Base-by-base conservation (phyloP, 2,329 filamentous ascomycete genomes). In the Penicillium occitanis region DNA sequence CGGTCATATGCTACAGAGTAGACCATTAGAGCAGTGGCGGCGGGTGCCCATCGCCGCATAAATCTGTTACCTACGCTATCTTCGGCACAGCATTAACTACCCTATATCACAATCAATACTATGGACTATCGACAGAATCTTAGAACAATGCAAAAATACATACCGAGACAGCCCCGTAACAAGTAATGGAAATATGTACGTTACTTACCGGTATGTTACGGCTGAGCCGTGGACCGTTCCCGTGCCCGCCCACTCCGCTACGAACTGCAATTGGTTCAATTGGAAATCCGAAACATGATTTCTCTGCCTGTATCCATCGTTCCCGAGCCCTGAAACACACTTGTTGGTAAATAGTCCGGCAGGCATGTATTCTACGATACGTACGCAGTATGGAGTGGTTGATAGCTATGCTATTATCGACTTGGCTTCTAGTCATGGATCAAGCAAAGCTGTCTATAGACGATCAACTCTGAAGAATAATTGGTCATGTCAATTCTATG, bases 221-320 rank as follows among this genome's bases (percentile, higher is more conserved):
- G 13, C 33, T 28, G 53, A 37, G 22, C 40, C 53, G 37, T 59
- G 61, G 62, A 5, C 51, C 62, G 53, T 35, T 64, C 40, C 50
- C 62, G 51, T 19, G 40, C 13, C 33, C 13, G n/a, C n/a, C 42
- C 53, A 42, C 22, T 14, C 6, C 2, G 5, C 4, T 5, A 13
- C 5, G 14, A 5, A 19, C n/a, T 17, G 7, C 19, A 35, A 59
- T 46, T 64, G 53, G 51, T 17, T 19, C 2, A 6, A 13, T 42
- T 58, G 19, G 7, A 14, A 64, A 28, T 60, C 4, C 33, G 60
- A 62, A 37, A 62, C 60, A 19, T 48, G 13, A 14, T 33, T 48
- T 17, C 3, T 17, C 13, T 14, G n/a, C 33, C 30, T 25, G 19
- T 58, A 22, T 40, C 55, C 50, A 53, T 53, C 50, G 50, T 33